Evolutionary conservation across 805 yeast genomes (phyloP).

Genomic region (Lipomyces yamadae): DNA sequence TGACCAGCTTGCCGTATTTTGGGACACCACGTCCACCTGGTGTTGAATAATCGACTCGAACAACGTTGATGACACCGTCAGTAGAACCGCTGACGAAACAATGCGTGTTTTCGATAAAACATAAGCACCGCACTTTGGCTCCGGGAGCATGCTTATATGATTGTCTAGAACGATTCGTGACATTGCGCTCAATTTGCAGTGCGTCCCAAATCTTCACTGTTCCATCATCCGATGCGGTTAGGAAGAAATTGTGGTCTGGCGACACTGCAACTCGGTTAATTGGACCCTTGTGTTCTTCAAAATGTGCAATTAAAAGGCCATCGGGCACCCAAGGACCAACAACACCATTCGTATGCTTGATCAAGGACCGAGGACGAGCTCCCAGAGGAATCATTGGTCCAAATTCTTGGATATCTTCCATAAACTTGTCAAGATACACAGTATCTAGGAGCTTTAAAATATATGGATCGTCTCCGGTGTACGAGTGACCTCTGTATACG

Average conservation of each 20-base stretch:
- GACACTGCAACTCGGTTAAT: slow-evolving; percentile 64
- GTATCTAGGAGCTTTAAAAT: slow-evolving; percentile 61
- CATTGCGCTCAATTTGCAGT: slow-evolving; percentile 63
- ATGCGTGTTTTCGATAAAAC: slow-evolving; percentile 43
- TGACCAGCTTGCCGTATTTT: slow-evolving; percentile 37
- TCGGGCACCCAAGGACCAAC: slow-evolving; percentile 47
- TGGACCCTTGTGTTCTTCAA: slow-evolving; percentile 64
- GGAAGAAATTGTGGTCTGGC: slow-evolving; percentile 66
- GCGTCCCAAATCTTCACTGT: slow-evolving; percentile 79
- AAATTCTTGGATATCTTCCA: slow-evolving; percentile 70
- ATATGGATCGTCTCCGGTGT: slow-evolving; percentile 69
- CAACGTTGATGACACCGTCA: slow-evolving; percentile 43
- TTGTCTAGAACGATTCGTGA: slow-evolving; percentile 45
- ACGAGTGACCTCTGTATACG: slow-evolving; percentile 48
- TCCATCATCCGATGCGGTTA: slow-evolving; percentile 82
- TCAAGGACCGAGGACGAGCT: slow-evolving; percentile 24
- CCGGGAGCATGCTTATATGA: slow-evolving; percentile 37
- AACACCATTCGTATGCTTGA: slow-evolving; percentile 11
- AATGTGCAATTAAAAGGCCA: slow-evolving; percentile 64
- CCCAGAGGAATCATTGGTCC: slow-evolving; percentile 50
- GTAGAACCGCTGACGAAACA: slow-evolving; percentile 43
- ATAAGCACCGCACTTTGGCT: slow-evolving; percentile 40
- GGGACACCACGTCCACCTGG: slow-evolving; percentile 32
- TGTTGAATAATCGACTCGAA: slow-evolving; percentile 39
- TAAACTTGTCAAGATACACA: slow-evolving; percentile 59